Percentiles rank a stretch among this genome's conserved stretches.
Evolutionary conservation across 2,329 filamentous ascomycete genomes (phyloP).

Genomic region (Elsinoe perseae): DNA sequence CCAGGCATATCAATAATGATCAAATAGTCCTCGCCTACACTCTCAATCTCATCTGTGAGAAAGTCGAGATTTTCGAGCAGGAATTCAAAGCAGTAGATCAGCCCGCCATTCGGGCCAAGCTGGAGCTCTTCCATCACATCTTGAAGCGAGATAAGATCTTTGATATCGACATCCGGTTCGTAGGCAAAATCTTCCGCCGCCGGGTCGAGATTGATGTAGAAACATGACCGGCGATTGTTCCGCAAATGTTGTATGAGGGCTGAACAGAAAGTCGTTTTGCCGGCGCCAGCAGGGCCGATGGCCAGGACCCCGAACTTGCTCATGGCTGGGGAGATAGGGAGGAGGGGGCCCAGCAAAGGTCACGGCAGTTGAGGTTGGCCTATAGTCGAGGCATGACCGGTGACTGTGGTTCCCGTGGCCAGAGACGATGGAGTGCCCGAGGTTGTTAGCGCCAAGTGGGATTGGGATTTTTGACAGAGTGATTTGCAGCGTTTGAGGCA

Average conservation of each 20-base stretch:
- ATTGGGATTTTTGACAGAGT: not conserved
- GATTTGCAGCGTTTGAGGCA: slow-evolving; percentile 3
- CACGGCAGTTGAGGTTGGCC: slow-evolving; percentile 27
- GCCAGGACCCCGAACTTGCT: slow-evolving; percentile 85
- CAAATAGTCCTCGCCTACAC: slow-evolving; percentile 85
- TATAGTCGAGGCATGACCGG: slow-evolving; percentile 31
- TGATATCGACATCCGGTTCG: slow-evolving; percentile 88
- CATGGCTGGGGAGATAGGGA: slow-evolving; percentile 22
- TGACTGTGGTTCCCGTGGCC: slow-evolving; percentile 12
- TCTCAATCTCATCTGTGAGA: slow-evolving; percentile 74
- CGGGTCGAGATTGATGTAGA: slow-evolving; percentile 97
- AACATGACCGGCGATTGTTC: slow-evolving; percentile 83
- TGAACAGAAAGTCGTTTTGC: slow-evolving; percentile 94
- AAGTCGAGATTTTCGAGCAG: slow-evolving; percentile 92
- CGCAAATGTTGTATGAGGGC: slow-evolving; percentile 87
- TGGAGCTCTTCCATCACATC: slow-evolving; percentile 96
- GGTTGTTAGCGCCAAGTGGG: slow-evolving; percentile 9
- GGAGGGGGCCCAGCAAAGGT: not conserved
- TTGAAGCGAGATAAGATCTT: slow-evolving; percentile 83
- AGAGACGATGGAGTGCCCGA: slow-evolving; percentile 10
- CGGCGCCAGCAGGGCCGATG: slow-evolving; percentile 92
- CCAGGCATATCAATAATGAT: slow-evolving; percentile 99
- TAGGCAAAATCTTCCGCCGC: slow-evolving; percentile 90
- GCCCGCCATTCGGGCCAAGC: slow-evolving; percentile 80
- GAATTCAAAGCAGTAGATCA: slow-evolving; percentile 96